These are phyloP conservation scores for Nannochloropsis oceanica DNA, from an alignment of 108 stramenopile species.

Conservation along the genomic window DNA sequence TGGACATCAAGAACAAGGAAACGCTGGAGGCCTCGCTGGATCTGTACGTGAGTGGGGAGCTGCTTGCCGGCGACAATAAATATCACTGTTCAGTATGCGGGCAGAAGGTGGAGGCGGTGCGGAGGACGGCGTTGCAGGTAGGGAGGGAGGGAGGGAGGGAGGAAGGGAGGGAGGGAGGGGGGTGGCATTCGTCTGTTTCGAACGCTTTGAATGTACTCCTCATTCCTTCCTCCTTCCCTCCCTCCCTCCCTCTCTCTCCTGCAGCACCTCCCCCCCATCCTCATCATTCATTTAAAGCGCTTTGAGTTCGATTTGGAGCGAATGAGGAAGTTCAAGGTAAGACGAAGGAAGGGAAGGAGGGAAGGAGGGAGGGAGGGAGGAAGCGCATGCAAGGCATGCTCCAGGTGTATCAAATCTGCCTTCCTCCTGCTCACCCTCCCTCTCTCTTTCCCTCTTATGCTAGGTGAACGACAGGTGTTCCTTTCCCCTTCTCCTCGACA, in stretches of 20 bases:
- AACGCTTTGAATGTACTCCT: not conserved
- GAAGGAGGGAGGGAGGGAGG: not conserved
- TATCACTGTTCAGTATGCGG: not conserved
- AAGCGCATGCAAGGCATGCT: not conserved
- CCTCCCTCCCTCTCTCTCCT: not conserved
- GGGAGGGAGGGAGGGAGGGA: not conserved
- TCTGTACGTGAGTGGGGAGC: slow-evolving; percentile 1
- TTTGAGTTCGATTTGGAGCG: slow-evolving; percentile 16
- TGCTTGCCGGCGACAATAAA: slow-evolving; percentile 11
- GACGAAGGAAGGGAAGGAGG: not conserved
- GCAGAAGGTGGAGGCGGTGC: slow-evolving; percentile 7
- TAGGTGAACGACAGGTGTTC: slow-evolving; percentile 29
- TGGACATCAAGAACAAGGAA: slow-evolving; percentile 14
- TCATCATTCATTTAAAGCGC: slow-evolving; percentile 19
- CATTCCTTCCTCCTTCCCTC: not conserved
- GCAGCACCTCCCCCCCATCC: not conserved
- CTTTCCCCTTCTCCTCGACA: slow-evolving; percentile 33
- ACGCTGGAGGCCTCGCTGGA: slow-evolving; percentile 5
- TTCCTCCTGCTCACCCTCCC: not conserved
- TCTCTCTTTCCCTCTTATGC: not conserved
- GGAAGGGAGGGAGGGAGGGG: not conserved
- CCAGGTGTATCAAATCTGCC: not conserved
- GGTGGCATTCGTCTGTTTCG: too few relatives aligned
- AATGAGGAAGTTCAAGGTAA: not conserved
- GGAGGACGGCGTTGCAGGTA: not conserved